phyloP scores from a whole-genome alignment of 306 rosid species.

The Elaeagnus macrophylla region DNA sequence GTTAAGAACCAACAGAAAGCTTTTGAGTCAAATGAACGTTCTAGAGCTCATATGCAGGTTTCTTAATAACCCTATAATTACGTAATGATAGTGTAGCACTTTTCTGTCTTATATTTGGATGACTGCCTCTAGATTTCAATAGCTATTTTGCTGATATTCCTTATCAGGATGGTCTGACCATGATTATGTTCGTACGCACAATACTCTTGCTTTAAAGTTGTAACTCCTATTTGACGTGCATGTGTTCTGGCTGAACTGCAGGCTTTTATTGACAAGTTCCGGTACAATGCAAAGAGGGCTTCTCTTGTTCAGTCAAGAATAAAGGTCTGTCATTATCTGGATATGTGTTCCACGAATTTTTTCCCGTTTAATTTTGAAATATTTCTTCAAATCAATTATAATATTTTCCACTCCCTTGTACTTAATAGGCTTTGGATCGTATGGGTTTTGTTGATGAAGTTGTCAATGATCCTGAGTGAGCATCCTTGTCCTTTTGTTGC shows the following conservation, averaged over 20 bases:
- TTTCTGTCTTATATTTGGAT: too few species aligned
- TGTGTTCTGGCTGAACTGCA: constrained; percentile 33
- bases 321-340: constrained; percentile 46
- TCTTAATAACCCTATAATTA: constrained; percentile 6
- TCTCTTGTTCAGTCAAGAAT: constrained; percentile 99
- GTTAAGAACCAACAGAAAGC: constrained; percentile 89
- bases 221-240: constrained; percentile 24
- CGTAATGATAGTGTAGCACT: not conserved
- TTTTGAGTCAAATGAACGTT: constrained; percentile 77
- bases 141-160: too few species aligned
- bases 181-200: not conserved
- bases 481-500: constrained; percentile 18
- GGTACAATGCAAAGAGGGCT: constrained; percentile 97
- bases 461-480: constrained; percentile 96
- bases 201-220: not conserved
- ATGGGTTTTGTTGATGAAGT: constrained; percentile 84
- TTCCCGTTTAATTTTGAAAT: constrained; percentile 13
- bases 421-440: constrained; percentile 76
- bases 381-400: not conserved
- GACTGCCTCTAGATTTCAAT: too few species aligned
- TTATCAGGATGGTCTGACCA: not conserved
- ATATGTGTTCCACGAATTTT: constrained; percentile 9
- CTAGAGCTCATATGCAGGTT: constrained; percentile 97
- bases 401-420: constrained; percentile 3
- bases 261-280: constrained; percentile 95